Conservation (phyloP, 2,329 filamentous ascomycete species). For the Metarhizium guizhouense region DNA sequence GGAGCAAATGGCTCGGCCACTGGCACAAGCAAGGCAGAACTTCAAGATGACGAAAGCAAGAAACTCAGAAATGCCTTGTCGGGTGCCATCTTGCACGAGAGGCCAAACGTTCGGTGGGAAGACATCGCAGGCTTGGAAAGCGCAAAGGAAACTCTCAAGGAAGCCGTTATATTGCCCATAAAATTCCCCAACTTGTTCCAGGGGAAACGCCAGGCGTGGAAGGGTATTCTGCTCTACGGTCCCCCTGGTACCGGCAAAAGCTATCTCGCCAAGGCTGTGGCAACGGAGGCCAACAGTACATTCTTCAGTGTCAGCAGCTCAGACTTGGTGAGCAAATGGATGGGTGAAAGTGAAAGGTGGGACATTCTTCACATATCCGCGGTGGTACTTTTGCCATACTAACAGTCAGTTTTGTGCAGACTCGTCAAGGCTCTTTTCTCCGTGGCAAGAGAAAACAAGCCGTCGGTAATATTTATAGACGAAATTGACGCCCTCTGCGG, state of each 20-base stretch:
- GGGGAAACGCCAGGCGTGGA: conserved; percentile 96
- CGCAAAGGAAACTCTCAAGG: conserved; percentile 94
- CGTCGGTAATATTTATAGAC: conserved; percentile 97
- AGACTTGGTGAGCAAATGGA: conserved; percentile 98
- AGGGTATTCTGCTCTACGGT: conserved; percentile 91
- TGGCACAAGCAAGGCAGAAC: conserved; percentile 51
- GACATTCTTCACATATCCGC: conserved; percentile 1
- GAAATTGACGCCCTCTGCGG: conserved; percentile 96
- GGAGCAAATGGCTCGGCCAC: conserved; percentile 63
- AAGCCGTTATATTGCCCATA: conserved; percentile 94
- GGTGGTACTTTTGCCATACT: conserved; percentile 10
- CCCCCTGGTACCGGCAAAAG: conserved; percentile 96
- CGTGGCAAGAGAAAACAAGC: conserved; percentile 96
- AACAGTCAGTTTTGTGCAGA: conserved; percentile 33
- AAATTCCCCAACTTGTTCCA: conserved; percentile 96
- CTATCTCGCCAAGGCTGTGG: conserved; percentile 94
- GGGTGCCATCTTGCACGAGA: conserved; percentile 87
- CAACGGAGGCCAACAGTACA: conserved; percentile 96
- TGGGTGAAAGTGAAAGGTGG: conserved; percentile 97
- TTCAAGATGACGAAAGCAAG: conserved; percentile 84
- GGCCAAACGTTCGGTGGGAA: conserved; percentile 96
- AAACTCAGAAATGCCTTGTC: conserved; percentile 86
- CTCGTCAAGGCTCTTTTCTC: conserved; percentile 94
- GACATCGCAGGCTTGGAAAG: conserved; percentile 91
- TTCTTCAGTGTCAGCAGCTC: conserved; percentile 98